A percentile compares a stretch with the other conserved stretches of the same genome.
These are phyloP conservation scores for Neurospora sp. DNA, from an alignment of 495 filamentous ascomycete genomes.

Conservation along the genomic window DNA sequence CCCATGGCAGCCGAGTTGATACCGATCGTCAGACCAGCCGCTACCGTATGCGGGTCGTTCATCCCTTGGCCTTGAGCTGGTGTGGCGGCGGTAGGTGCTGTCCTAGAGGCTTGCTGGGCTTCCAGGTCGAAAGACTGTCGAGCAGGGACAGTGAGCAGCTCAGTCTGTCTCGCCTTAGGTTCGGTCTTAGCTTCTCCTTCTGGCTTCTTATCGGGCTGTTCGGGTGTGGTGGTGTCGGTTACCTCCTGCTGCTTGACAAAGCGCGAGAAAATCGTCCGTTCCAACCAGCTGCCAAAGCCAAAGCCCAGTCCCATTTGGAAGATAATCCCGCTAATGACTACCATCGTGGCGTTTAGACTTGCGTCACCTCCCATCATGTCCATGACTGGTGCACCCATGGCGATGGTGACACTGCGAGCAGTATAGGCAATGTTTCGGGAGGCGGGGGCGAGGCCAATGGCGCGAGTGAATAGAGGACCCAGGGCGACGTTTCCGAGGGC, in stretches of 20 bases:
- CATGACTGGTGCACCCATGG: slow-evolving; percentile 29
- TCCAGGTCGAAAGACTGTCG: not conserved
- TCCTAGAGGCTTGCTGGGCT: not conserved
- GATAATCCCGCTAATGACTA: slow-evolving; percentile 35
- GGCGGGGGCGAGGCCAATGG: slow-evolving; percentile 19
- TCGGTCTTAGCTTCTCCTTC: not conserved
- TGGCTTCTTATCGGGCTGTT: not conserved
- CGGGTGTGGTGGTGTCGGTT: not conserved
- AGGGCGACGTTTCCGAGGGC: slow-evolving; percentile 27
- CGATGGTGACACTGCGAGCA: slow-evolving; percentile 35
- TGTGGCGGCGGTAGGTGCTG: not conserved
- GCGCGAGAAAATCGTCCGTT: slow-evolving; percentile 8
- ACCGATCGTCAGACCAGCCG: slow-evolving; percentile 35
- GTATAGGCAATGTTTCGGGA: slow-evolving; percentile 31
- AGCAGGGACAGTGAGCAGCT: not conserved
- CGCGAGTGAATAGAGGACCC: slow-evolving; percentile 24
- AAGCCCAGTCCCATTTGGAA: slow-evolving; percentile 33
- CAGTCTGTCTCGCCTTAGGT: not conserved
- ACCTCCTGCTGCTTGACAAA: not conserved
- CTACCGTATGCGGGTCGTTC: slow-evolving; percentile 23
- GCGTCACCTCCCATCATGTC: slow-evolving; percentile 26
- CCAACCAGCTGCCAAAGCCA: slow-evolving; percentile 25
- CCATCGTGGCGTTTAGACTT: slow-evolving; percentile 33
- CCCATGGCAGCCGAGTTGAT: slow-evolving; percentile 44
- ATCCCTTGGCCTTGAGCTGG: not conserved